phyloP scores from a whole-genome alignment of 371 early-diverging fungal genomes.

The Blastocladiella emersonii region DNA sequence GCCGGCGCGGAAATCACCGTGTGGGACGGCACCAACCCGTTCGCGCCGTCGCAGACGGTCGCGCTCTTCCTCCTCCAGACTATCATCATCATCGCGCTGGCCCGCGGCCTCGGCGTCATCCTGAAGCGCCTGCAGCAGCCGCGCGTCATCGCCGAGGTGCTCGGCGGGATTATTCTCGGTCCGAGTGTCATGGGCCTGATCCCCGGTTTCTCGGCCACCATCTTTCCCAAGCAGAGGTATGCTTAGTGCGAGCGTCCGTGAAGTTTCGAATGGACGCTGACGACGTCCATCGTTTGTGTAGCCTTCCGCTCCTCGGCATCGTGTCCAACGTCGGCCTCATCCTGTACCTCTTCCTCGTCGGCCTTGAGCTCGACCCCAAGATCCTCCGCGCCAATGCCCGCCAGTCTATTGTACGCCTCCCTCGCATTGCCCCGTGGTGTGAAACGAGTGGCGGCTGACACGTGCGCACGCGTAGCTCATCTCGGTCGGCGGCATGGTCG shows the following conservation, averaged over 20 bases:
- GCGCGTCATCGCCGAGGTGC: slow-evolving; percentile 50
- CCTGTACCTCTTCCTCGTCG: slow-evolving; percentile 79
- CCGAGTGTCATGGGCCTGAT: slow-evolving; percentile 63
- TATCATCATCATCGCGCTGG: slow-evolving; percentile 45
- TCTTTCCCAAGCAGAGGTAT: slow-evolving; percentile 33
- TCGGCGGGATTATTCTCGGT: slow-evolving; percentile 19
- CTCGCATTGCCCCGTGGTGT: no score
- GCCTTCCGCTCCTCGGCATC: slow-evolving; percentile 45
- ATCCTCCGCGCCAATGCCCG: background rate
- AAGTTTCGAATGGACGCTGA: no score
- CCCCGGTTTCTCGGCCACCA: slow-evolving; percentile 37
- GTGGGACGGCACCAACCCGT: background rate
- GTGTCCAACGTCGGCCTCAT: slow-evolving; percentile 78
- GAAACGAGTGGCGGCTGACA: no score
- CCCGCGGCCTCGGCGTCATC: slow-evolving; percentile 42
- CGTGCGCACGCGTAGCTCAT: no score
- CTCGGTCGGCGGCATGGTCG: slow-evolving; percentile 50
- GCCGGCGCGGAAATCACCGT: no score
- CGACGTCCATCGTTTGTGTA: no score
- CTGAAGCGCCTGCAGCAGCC: slow-evolving; percentile 50
- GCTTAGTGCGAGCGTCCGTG: no score
- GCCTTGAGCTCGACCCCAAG: slow-evolving; percentile 51
- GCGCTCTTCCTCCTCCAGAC: slow-evolving; percentile 21
- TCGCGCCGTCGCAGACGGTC: background rate
- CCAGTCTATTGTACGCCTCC: slow-evolving; percentile 19